Conservation (phyloP, 306 rosid species). For the Elaeagnus macrophylla region DNA sequence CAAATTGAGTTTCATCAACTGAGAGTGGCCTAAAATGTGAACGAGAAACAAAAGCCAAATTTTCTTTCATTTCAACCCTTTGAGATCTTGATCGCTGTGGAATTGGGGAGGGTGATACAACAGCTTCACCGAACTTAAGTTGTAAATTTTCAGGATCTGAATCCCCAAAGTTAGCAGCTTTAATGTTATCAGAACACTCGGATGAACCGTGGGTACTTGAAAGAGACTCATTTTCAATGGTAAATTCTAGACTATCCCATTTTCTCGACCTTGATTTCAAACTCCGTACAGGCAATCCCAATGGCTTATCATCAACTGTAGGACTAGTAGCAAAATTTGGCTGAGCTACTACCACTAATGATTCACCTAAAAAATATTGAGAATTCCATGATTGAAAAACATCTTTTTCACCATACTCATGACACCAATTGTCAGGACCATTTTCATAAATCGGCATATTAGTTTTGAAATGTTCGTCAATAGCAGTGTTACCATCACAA, state of each 20-base stretch:
- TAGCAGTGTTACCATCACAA: conserved; percentile 23
- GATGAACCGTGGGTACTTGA: conserved; percentile 44
- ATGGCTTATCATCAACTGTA: conserved; percentile 39
- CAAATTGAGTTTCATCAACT: conserved; percentile 65
- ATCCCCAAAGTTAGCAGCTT: conserved; percentile 42
- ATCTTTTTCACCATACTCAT: conserved; percentile 29
- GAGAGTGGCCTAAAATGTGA: conserved; percentile 56
- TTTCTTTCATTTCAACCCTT: conserved; percentile 33
- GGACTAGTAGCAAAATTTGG: conserved; percentile 31
- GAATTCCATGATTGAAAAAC: conserved; percentile 66
- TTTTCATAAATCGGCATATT: conserved; percentile 19
- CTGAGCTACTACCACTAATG: conserved; percentile 53
- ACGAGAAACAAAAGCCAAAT: conserved; percentile 11
- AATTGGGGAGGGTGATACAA: conserved; percentile 40
- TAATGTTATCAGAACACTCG: conserved; percentile 20
- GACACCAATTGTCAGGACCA: conserved; percentile 23
- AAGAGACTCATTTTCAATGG: conserved; percentile 46
- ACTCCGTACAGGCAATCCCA: conserved; percentile 82
- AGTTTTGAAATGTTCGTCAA: conserved; percentile 46
- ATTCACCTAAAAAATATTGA: conserved; percentile 47
- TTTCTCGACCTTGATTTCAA: conserved; percentile 38
- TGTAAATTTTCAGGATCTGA: conserved; percentile 39
- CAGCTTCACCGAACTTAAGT: conserved; percentile 32
- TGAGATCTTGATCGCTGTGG: conserved; percentile 44
- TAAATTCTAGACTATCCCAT: conserved; percentile 25